Percentiles rank a stretch among this genome's conserved stretches.
phyloP scores from a whole-genome alignment of 805 yeast genomes.

The Spathaspora sp. region DNA sequence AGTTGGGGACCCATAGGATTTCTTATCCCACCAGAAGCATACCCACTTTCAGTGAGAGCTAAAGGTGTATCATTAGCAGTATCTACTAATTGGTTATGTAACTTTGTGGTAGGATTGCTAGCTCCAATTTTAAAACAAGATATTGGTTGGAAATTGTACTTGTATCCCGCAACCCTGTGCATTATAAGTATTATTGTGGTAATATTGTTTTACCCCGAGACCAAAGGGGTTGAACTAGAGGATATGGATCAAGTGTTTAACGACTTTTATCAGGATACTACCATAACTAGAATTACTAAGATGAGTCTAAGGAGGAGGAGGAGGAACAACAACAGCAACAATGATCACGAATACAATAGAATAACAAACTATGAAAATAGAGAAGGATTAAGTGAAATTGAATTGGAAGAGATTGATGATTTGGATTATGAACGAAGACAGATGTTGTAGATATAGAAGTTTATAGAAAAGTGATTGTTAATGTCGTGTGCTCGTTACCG shows the following conservation, averaged over 20 bases:
- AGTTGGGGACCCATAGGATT: conserved; percentile 47
- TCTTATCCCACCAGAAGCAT: conserved; percentile 42
- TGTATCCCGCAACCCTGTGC: conserved; percentile 39
- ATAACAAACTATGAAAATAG: neutral
- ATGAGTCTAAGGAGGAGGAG: neutral
- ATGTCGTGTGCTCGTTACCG: neutral
- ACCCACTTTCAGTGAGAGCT: conserved; percentile 39
- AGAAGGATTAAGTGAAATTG: conserved; percentile 1
- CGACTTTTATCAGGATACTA: conserved; percentile 19
- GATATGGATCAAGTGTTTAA: conserved; percentile 37
- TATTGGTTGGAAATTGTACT: conserved; percentile 40
- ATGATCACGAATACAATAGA: neutral
- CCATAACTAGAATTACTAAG: neutral
- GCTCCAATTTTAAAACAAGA: conserved; percentile 39
- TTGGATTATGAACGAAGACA: neutral
- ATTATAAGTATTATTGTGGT: conserved; percentile 32
- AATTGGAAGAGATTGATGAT: conserved; percentile 1
- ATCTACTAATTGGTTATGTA: conserved; percentile 44
- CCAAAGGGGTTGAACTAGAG: conserved; percentile 43
- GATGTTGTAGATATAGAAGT: neutral
- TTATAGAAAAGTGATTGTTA: neutral
- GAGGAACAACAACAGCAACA: neutral
- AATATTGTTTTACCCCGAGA: conserved; percentile 36
- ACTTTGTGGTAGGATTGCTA: conserved; percentile 42
- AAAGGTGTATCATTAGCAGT: conserved; percentile 44